These are phyloP conservation scores for Mycena haematopus DNA, from an alignment of 768 basidiomycete species.

Conservation along the genomic window DNA sequence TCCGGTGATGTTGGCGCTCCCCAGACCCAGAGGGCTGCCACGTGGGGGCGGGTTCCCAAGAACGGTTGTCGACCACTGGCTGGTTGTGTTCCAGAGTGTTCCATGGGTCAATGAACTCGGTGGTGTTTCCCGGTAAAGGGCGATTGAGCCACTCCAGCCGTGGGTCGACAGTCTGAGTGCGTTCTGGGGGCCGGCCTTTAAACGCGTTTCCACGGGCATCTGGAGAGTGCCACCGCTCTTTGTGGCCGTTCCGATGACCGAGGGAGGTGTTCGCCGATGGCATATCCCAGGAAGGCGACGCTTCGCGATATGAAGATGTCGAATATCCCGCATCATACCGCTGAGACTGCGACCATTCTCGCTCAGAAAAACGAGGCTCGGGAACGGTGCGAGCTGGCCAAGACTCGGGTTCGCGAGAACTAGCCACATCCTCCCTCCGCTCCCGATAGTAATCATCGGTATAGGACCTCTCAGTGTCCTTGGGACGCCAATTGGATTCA, in stretches of 20 bases:
- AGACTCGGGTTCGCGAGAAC: slow-evolving; percentile 52
- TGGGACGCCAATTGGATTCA: slow-evolving; percentile 59
- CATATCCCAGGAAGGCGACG: slow-evolving; percentile 48
- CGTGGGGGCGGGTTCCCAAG: slow-evolving; percentile 76
- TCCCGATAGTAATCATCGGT: slow-evolving; percentile 56
- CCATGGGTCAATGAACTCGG: slow-evolving; percentile 28
- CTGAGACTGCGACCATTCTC: slow-evolving; percentile 56
- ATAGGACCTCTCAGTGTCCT: slow-evolving; percentile 46
- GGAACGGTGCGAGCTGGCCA: slow-evolving; percentile 49
- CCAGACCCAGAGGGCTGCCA: slow-evolving; percentile 61
- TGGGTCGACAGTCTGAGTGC: slow-evolving; percentile 36
- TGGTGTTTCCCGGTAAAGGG: not conserved
- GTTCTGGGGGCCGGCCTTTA: slow-evolving; percentile 49
- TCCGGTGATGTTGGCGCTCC: slow-evolving; percentile 47
- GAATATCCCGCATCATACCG: slow-evolving; percentile 54
- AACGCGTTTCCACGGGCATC: slow-evolving; percentile 44
- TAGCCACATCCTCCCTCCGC: slow-evolving; percentile 53
- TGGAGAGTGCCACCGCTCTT: slow-evolving; percentile 52
- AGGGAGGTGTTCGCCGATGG: slow-evolving; percentile 41
- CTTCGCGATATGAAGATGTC: slow-evolving; percentile 53
- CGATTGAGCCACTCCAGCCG: slow-evolving; percentile 23
- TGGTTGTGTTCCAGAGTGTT: slow-evolving; percentile 34
- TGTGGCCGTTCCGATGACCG: slow-evolving; percentile 46
- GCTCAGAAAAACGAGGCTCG: slow-evolving; percentile 50
- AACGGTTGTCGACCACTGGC: slow-evolving; percentile 53